Conservation (phyloP, 148 eudicot species). For the Rhododendron molle region DNA sequence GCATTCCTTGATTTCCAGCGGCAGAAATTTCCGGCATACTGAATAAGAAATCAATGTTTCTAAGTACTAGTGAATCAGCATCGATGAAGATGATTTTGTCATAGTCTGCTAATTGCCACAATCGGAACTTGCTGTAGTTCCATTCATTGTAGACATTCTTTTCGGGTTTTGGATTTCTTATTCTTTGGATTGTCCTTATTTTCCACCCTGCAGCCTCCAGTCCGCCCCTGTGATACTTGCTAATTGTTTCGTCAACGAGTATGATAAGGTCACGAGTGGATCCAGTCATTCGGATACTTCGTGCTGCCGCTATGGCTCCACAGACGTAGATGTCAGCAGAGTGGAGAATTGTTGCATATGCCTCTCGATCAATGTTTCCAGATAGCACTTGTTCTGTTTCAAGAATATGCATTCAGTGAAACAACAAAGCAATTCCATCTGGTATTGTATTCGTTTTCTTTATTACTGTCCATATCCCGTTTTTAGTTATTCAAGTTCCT, state of each 20-base stretch:
- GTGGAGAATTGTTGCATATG: constrained; percentile 79
- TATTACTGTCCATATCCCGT: neutral
- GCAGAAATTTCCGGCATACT: constrained; percentile 77
- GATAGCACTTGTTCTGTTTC: constrained; percentile 33
- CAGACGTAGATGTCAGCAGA: constrained; percentile 75
- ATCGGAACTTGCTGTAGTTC: constrained; percentile 63
- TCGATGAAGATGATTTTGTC: constrained; percentile 84
- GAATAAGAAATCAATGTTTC: constrained; percentile 76
- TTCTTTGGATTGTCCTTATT: constrained; percentile 57
- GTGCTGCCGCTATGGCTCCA: constrained; percentile 82
- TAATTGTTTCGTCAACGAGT: constrained; percentile 66
- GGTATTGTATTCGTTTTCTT: neutral
- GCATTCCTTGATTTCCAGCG: constrained; percentile 64
- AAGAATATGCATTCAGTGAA: neutral
- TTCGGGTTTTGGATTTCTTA: constrained; percentile 75
- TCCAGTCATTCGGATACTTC: constrained; percentile 72
- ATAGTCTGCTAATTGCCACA: constrained; percentile 82
- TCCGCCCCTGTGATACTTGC: constrained; percentile 56
- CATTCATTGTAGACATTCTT: constrained; percentile 83
- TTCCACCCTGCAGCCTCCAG: constrained; percentile 79
- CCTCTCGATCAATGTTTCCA: constrained; percentile 49
- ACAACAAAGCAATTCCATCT: neutral
- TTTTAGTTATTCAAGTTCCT: too few relatives aligned
- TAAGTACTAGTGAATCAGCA: constrained; percentile 59
- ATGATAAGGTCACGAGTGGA: constrained; percentile 75